Evolutionary conservation across 306 rosid species (phyloP), one percentile per base, ranked within the genome.

Genomic region (Glycine latifolia): DNA sequence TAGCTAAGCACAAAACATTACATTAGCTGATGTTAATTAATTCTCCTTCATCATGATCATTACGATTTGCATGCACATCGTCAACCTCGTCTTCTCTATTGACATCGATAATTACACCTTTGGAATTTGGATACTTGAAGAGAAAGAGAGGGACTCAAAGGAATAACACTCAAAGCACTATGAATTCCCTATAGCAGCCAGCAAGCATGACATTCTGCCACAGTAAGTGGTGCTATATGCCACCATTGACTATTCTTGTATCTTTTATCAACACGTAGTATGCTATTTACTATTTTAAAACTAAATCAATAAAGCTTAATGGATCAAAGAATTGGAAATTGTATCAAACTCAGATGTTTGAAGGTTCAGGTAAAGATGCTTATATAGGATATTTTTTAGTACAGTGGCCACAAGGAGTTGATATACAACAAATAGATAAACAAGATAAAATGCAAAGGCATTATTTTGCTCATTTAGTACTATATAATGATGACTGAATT

Each of bases 401-500:
- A 26, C 1, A 6, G 17, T 12, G 47, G 47, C 61, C 71, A 35
- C 39, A 7, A 1, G 46, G 7, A 33, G 47, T 37, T 12, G 70
- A 63, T 6, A 35, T 35, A 6, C 70, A 63, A 63, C 20, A 63
- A 35, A 37, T 13, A 35, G 8, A 63, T 0, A 33, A 37, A 35
- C 67, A 60, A 60, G 67, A 26, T 0, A 12, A 5, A 39, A n/a
- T 39, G 50, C 0, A n/a, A 66, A n/a, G 31, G n/a, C 6, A 37
- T 5, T 5, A 66, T 66, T 41, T 67, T 15, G 33, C 53, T 67
- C 10, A 39, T 43, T 43, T 31, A 31, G 41, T 35, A 67, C 52
- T 4, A 3, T 10, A 66, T 66, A n/a, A 7, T 67, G 73, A 67
- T 43, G n/a, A 67, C 8, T 43, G 73, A 44, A n/a, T 67, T 67